phyloP scores from a whole-genome alignment of 2,329 filamentous ascomycete species.

The Penicillium sp. region DNA sequence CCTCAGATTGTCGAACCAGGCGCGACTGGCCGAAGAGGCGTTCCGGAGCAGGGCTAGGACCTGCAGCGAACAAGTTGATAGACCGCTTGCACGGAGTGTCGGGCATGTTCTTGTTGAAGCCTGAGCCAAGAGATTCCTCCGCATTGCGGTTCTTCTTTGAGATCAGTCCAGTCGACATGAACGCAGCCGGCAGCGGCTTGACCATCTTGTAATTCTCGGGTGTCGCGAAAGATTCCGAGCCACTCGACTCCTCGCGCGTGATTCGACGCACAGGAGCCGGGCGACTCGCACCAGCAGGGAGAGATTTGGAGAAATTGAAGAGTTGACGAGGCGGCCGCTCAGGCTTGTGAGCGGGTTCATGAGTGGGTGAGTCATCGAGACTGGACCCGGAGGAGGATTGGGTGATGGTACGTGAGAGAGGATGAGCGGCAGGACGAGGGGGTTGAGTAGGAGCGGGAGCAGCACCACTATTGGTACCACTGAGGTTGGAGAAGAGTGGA shows the following conservation, averaged over 20 bases:
- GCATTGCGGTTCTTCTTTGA: slow-evolving; percentile 88
- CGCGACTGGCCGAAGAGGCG: slow-evolving; percentile 58
- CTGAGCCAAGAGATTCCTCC: slow-evolving; percentile 55
- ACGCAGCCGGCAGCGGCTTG: slow-evolving; percentile 73
- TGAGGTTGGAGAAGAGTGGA: slow-evolving; percentile 35
- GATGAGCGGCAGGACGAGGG: slow-evolving; percentile 57
- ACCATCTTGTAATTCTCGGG: slow-evolving; percentile 71
- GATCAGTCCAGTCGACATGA: slow-evolving; percentile 89
- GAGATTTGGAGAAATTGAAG: slow-evolving; percentile 65
- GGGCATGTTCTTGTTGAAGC: slow-evolving; percentile 65
- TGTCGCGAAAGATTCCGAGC: slow-evolving; percentile 60
- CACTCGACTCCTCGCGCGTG: slow-evolving; percentile 47
- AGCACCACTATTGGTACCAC: slow-evolving; percentile 1
- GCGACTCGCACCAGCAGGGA: slow-evolving; percentile 61
- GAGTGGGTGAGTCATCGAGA: slow-evolving; percentile 67
- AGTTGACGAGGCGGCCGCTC: slow-evolving; percentile 51
- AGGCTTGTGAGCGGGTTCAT: slow-evolving; percentile 53
- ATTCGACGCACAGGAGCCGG: slow-evolving; percentile 43
- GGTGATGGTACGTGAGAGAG: slow-evolving; percentile 77
- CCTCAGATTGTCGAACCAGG: slow-evolving; percentile 67
- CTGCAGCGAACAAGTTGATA: slow-evolving; percentile 62
- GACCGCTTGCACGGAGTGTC: slow-evolving; percentile 96
- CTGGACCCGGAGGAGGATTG: slow-evolving; percentile 81
- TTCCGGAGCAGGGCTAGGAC: slow-evolving; percentile 51
- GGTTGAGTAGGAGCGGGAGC: slow-evolving; percentile 29